phyloP scores from a whole-genome alignment of 2,329 filamentous ascomycete genomes.

The Paracorniculantispora psalliotae region DNA sequence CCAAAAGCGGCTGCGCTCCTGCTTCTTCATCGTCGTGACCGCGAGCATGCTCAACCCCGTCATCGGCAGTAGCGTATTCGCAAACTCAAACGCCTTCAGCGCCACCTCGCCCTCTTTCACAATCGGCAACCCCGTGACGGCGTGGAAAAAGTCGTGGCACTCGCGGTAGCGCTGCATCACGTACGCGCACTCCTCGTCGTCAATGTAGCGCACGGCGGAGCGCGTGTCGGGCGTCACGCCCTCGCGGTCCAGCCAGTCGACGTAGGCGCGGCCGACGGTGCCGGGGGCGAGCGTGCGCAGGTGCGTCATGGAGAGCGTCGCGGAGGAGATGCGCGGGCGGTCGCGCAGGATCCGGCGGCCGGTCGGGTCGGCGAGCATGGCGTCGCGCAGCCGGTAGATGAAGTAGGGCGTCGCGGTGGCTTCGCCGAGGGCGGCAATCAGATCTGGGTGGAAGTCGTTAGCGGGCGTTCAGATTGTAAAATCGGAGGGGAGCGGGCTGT shows the following conservation, averaged over 20 bases:
- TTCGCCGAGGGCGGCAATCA: conserved; percentile 92
- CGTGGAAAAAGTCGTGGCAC: conserved; percentile 97
- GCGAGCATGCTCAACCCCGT: conserved; percentile 81
- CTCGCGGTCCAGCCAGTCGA: conserved; percentile 87
- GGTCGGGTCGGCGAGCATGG: conserved; percentile 79
- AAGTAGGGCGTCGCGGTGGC: conserved; percentile 93
- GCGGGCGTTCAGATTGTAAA: not conserved
- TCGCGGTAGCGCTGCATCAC: conserved; percentile 98
- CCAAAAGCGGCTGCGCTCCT: conserved; percentile 72
- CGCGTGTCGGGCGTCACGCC: conserved; percentile 90
- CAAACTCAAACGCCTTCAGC: conserved; percentile 96
- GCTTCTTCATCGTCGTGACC: conserved; percentile 77
- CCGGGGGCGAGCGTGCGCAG: conserved; percentile 68
- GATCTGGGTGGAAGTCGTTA: conserved; percentile 49
- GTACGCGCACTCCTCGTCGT: conserved; percentile 93
- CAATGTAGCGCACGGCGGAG: conserved; percentile 77
- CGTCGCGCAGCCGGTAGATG: conserved; percentile 82
- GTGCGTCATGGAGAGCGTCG: conserved; percentile 59
- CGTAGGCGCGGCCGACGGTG: conserved; percentile 78
- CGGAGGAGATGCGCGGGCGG: conserved; percentile 80
- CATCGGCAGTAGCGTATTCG: conserved; percentile 93
- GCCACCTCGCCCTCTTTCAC: conserved; percentile 95
- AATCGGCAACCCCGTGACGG: conserved; percentile 82
- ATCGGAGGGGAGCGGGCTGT: conserved; percentile 13
- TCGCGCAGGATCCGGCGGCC: conserved; percentile 89